Conservation (phyloP, 495 filamentous ascomycete species). For the Jackrogersella minutella region DNA sequence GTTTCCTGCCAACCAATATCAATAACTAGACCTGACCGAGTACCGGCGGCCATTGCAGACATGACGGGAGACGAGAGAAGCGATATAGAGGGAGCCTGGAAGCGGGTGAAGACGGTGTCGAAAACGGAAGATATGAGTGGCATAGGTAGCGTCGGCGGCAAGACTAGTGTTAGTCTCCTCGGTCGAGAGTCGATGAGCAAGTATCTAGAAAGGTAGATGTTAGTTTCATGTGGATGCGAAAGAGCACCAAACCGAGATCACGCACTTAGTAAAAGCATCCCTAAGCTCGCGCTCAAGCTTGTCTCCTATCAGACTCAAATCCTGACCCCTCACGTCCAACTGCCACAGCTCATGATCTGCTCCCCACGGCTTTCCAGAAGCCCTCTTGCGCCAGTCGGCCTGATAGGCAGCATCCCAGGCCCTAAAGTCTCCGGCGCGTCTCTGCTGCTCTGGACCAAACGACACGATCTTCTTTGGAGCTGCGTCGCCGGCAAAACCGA, state of each 20-base stretch:
- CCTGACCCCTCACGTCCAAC: slow-evolving; percentile 72
- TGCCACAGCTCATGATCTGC: slow-evolving; percentile 82
- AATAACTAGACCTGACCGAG: slow-evolving; percentile 81
- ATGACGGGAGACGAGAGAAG: slow-evolving; percentile 78
- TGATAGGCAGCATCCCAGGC: slow-evolving; percentile 68
- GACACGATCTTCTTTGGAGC: slow-evolving; percentile 73
- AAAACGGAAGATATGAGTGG: slow-evolving; percentile 77
- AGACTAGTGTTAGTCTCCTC: slow-evolving; percentile 71
- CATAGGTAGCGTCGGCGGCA: slow-evolving; percentile 82
- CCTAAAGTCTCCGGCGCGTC: slow-evolving; percentile 83
- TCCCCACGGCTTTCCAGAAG: slow-evolving; percentile 67
- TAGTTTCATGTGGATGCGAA: slow-evolving; percentile 20
- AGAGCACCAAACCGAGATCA: neutral
- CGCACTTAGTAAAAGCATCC: slow-evolving; percentile 80
- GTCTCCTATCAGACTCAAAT: slow-evolving; percentile 83
- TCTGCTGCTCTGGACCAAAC: slow-evolving; percentile 75
- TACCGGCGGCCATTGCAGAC: slow-evolving; percentile 76
- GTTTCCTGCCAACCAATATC: slow-evolving; percentile 95
- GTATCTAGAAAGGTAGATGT: slow-evolving; percentile 56
- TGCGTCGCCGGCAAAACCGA: slow-evolving; percentile 85
- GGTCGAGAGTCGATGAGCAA: slow-evolving; percentile 80
- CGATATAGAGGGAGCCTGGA: slow-evolving; percentile 82
- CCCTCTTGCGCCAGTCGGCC: slow-evolving; percentile 53
- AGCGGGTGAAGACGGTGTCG: slow-evolving; percentile 77
- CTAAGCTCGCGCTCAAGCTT: slow-evolving; percentile 86